Percentiles rank a stretch among this genome's conserved stretches.
These are phyloP conservation scores for Magnolia officinalis DNA, from an alignment of 164 flowering plant genomes.

Conservation along the genomic window DNA sequence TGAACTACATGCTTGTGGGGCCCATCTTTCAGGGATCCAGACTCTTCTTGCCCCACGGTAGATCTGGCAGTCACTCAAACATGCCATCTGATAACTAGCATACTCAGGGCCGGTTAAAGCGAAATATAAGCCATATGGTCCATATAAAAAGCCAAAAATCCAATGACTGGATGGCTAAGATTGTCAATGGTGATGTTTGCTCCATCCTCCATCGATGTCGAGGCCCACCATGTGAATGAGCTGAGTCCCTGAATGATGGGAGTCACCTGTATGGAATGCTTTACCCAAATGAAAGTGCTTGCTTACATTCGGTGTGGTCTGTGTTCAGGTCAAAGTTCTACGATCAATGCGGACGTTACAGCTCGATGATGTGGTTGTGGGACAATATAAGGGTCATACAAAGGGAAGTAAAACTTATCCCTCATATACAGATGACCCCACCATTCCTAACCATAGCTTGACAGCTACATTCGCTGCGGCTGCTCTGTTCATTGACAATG, in stretches of 20 bases:
- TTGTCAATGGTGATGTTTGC: background rate
- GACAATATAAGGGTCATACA: constrained; percentile 71
- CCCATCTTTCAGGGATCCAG: background rate
- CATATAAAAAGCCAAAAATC: no score
- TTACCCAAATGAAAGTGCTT: background rate
- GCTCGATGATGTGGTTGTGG: constrained; percentile 58
- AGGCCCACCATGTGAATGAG: background rate
- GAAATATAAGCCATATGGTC: no score
- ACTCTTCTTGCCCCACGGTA: background rate
- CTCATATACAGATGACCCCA: constrained; percentile 68
- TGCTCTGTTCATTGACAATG: constrained; percentile 74
- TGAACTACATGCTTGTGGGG: background rate
- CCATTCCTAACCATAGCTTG: constrained; percentile 57
- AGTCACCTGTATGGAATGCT: background rate
- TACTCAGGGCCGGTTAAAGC: no score
- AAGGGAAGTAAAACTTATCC: constrained; percentile 50
- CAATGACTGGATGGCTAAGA: background rate
- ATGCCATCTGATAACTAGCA: no score
- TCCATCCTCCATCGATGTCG: background rate
- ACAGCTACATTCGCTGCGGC: constrained; percentile 88
- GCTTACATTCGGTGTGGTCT: background rate
- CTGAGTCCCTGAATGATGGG: background rate
- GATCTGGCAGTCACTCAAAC: no score
- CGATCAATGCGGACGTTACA: constrained; percentile 62
- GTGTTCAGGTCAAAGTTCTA: constrained; percentile 69